These are phyloP conservation scores for Penicillium frequentans DNA, from an alignment of 2,329 filamentous ascomycete genomes.

Conservation along the genomic window DNA sequence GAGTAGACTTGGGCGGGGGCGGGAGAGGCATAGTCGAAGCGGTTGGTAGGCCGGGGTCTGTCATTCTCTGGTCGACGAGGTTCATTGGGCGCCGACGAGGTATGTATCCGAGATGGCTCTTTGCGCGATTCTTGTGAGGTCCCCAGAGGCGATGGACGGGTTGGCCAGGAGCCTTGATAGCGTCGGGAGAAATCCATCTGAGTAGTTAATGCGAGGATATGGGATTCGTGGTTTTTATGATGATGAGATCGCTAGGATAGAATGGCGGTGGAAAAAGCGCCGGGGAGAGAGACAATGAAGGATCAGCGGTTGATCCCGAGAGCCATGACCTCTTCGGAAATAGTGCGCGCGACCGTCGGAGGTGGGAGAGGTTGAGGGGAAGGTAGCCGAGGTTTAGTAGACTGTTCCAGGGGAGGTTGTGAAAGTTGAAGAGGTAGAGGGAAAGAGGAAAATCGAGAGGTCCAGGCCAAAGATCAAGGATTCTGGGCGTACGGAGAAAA, in stretches of 20 bases:
- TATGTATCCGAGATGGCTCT: conserved; percentile 20
- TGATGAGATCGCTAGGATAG: background rate
- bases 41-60: conserved; percentile 16
- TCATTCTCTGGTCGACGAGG: conserved; percentile 20
- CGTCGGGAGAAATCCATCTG: conserved; percentile 29
- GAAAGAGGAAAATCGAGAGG: background rate
- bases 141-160: conserved; percentile 33
- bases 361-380: background rate
- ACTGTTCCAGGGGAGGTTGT: background rate
- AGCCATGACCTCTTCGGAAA: conserved; percentile 17
- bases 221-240: background rate
- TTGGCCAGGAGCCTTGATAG: conserved; percentile 29
- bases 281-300: conserved; percentile 7
- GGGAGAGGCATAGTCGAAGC: conserved; percentile 14
- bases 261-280: conserved; percentile 17
- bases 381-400: background rate
- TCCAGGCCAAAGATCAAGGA: background rate
- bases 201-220: background rate
- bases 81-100: conserved; percentile 7
- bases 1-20: conserved; percentile 13
- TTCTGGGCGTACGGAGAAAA: conserved; percentile 8
- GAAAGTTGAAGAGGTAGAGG: background rate
- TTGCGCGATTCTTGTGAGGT: conserved; percentile 30
- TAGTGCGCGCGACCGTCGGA: conserved; percentile 14
- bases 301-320: conserved; percentile 25